Base-by-base conservation (phyloP, 352 stramenopile species). In the Thraustochytrium sp. region DNA sequence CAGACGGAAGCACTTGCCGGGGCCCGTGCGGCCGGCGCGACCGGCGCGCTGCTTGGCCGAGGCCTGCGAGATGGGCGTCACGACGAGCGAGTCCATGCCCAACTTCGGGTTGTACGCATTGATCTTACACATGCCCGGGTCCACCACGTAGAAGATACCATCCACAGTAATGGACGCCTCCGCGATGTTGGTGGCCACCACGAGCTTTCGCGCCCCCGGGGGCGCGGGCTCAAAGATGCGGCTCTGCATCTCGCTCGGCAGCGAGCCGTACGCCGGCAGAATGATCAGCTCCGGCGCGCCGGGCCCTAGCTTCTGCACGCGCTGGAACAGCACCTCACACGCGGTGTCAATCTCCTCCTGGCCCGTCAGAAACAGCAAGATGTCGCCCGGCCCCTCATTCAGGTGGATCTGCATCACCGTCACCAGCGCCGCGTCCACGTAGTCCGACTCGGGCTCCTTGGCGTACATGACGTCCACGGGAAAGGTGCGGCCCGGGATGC, bases 331-430 rank as follows among this genome's bases (percentile, higher is more conserved):
- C 16, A 98, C 97, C 90, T 99, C 96, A 73, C 94, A 98, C 11
- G 94, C 63, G 13, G 95, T 98, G 88, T 99, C 96, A 76, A 99
- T 99, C 87, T 99, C 96, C 90, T 99, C 96, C 89, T 89, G 68
- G 40, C 85, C 85, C 1, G 97, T 99, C 11, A 99, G 89, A 87
- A 99, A 99, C 0, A 99, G 87, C 29, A 99, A 89, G 78, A 99
- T 98, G 87, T 99, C 97, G 51, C 97, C 97, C 72, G 97, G 93
- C 0, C 95, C 95, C 87, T 99, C 96, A 2, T 92, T 96, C 18
- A 99, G 84, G 88, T 99, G 97, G 85, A 99, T 99, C 87, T 99
- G 94, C 95, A 99, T 99, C 0, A 99, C 96, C 40, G 96, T 99
- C 31, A 98, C 93, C 26, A 99, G 89, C 3, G 95, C 91, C 26